Conservation (phyloP, 352 stramenopile species). For the Pythium phragmiticola region DNA sequence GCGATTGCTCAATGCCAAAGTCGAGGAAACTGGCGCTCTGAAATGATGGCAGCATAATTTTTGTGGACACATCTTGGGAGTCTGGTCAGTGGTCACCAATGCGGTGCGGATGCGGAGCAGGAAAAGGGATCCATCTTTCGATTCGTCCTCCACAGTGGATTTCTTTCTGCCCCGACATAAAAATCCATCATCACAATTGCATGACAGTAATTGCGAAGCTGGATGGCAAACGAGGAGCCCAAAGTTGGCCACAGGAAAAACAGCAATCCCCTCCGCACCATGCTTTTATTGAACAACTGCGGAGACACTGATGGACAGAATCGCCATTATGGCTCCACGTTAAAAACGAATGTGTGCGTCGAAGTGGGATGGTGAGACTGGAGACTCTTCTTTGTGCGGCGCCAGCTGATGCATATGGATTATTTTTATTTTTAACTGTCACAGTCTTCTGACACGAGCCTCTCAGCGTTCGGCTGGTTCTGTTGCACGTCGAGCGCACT, state of each 20-base stretch:
- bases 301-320: background rate
- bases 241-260: background rate
- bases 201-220: background rate
- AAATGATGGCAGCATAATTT: background rate
- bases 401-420: background rate
- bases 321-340: background rate
- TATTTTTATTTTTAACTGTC: no score
- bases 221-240: background rate
- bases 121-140: background rate
- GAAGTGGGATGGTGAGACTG: background rate
- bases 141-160: conserved; percentile 3
- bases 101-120: background rate
- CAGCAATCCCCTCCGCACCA: background rate
- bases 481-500: no score
- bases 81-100: background rate
- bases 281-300: background rate
- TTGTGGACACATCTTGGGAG: background rate
- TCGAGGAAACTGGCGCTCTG: background rate
- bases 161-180: background rate
- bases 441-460: no score
- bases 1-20: background rate
- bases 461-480: background rate
- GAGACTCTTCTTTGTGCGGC: background rate
- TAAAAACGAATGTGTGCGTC: background rate
- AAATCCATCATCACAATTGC: background rate